Conservation (phyloP, 345 rosid genomes). For the Odontarrhena argentea region DNA sequence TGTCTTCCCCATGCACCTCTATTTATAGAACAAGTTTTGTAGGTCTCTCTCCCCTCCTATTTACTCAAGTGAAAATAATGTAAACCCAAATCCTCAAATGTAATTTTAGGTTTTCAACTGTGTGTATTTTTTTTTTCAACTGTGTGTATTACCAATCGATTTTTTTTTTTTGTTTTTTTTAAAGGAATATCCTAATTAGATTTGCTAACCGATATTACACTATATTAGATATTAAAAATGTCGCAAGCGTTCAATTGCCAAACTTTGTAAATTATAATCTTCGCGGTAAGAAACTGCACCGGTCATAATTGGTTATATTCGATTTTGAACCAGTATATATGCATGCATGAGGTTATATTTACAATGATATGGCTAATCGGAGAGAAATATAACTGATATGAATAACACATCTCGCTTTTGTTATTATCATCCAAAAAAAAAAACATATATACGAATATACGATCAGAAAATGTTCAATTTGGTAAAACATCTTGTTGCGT, state of each 20-base stretch:
- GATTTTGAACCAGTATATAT: too few relatives aligned
- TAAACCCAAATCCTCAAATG: constrained; percentile 5
- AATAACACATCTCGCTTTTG: not conserved
- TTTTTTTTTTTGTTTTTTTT: not conserved
- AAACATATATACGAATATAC: too few relatives aligned
- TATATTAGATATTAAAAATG: not conserved
- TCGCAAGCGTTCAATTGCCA: not conserved
- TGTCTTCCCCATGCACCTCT: constrained; percentile 36
- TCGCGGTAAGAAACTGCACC: not conserved
- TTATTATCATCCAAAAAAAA: not conserved
- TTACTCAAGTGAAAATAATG: not conserved
- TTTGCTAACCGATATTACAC: not conserved
- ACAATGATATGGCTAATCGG: too few relatives aligned
- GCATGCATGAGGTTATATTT: too few relatives aligned
- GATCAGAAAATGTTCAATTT: not conserved
- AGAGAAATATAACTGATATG: too few relatives aligned
- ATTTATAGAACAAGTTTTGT: constrained; percentile 36
- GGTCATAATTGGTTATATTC: too few relatives aligned
- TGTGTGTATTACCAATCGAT: not conserved
- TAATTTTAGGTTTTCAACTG: not conserved
- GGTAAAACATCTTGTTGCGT: not conserved
- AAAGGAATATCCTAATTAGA: not conserved
- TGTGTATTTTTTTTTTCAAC: not conserved
- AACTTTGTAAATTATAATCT: not conserved
- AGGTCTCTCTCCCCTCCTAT: not conserved